Base-by-base conservation (phyloP, 805 yeast genomes). In the Wickerhamomyces canadensis region DNA sequence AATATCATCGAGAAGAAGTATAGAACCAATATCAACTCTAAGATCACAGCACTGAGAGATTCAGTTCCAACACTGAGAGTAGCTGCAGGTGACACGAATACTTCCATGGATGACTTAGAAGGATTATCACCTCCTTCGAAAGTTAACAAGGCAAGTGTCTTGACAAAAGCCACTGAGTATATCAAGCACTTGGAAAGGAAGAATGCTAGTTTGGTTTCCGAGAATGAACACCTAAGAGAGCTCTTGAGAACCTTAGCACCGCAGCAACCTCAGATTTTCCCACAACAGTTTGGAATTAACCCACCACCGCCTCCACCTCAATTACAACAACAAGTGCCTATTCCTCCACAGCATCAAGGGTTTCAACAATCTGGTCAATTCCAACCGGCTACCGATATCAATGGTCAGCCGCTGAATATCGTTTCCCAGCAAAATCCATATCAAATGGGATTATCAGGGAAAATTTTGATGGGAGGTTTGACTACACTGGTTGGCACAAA, bases 1-100 rank as follows among this genome's bases (percentile, higher is more conserved):
- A 84, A 84, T 52, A 76, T 82, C 68, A 80, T 84, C 47, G 94
- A 85, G 55, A 84, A 84, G 61, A 79, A 82, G 52, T 85, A 85
- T 59, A 61, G 94, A 48, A 80, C 84, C 16, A 84, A 84, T 52
- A 81, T 84, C 47, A 84, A 83, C 51, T 67, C 80, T 37, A 81
- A 79, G 56, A 83, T 84, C 33, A 47, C 74, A 24, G 81, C 79
- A 31, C 68, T 84, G 23, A 67, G 87, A 52, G 83, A 83, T 48
- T 81, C 86, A 3, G 94, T 85, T 14, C 95, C 95, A 4, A 62
- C 93, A 3, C 65, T 85, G 36, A 68, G 87, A 48, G 76, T 80
- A 27, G 80, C 80, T 7, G 66, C 76, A 13, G 69, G 64, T 22
- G 77, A 75, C 31, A 60, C 66, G 14, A 68, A 65, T 4, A 68